Percentiles rank a stretch among this genome's conserved stretches.
Evolutionary conservation across 345 rosid species (phyloP).

Genomic region (Populus ilicifolia): DNA sequence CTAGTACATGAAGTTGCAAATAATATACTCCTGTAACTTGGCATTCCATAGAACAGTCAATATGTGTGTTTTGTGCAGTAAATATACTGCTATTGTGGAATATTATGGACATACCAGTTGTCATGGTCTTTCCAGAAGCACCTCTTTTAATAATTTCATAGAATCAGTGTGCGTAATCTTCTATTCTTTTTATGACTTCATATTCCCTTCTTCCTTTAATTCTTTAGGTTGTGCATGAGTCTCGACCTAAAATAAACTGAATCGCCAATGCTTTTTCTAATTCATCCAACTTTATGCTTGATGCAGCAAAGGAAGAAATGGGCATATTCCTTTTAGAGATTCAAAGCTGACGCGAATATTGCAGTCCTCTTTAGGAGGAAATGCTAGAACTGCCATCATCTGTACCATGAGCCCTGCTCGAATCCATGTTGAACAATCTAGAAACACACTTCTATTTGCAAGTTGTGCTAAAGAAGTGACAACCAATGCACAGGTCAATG

Average conservation of each 20-base stretch:
- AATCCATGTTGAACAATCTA: conserved; percentile 86
- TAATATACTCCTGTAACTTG: not conserved
- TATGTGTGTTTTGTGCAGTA: not conserved
- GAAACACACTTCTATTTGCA: conserved; percentile 90
- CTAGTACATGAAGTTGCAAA: not conserved
- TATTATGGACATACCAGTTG: not conserved
- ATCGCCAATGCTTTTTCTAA: conserved; percentile 4
- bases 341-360: conserved; percentile 93
- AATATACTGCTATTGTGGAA: not conserved
- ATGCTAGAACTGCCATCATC: conserved; percentile 86
- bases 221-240: not conserved
- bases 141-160: not conserved
- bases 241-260: not conserved
- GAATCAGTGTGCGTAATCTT: not conserved
- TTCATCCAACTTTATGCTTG: conserved; percentile 18
- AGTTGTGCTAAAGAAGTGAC: conserved; percentile 92
- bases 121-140: not conserved
- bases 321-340: conserved; percentile 89
- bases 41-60: not conserved
- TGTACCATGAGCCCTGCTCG: conserved; percentile 95
- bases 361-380: conserved; percentile 87
- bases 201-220: not conserved
- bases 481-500: conserved; percentile 84
- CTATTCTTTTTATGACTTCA: not conserved
- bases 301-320: conserved; percentile 88